phyloP scores from a whole-genome alignment of 352 stramenopile species.

The Phytopythium kandeliae region DNA sequence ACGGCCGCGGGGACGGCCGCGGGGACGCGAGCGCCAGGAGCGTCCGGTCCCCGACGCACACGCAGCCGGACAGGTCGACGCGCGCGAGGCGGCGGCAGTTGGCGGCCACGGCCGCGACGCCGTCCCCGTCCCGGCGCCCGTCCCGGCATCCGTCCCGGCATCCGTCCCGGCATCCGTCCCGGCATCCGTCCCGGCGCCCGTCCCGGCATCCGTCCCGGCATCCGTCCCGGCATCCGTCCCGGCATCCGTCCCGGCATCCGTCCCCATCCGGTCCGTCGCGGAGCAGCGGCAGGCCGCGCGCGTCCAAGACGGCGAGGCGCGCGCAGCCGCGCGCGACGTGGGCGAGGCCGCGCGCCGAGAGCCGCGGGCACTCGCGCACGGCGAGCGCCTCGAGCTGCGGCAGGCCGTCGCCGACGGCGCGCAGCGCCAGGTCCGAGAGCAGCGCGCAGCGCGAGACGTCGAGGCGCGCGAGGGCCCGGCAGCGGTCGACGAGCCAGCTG shows the following conservation, averaged over 20 bases:
- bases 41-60: slow-evolving; percentile 31
- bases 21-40: slow-evolving; percentile 17
- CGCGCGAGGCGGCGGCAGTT: slow-evolving; percentile 31
- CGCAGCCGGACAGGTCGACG: slow-evolving; percentile 48
- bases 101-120: slow-evolving; percentile 28
- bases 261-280: too few relatives aligned
- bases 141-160: too few relatives aligned
- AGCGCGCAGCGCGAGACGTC: slow-evolving; percentile 83
- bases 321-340: slow-evolving; percentile 41
- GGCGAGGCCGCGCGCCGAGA: slow-evolving; percentile 53
- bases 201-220: too few relatives aligned
- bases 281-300: slow-evolving; percentile 36
- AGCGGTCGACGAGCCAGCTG: slow-evolving; percentile 85
- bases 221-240: too few relatives aligned
- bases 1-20: not conserved
- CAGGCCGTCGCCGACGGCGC: slow-evolving; percentile 76
- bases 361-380: slow-evolving; percentile 35
- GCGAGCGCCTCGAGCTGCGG: slow-evolving; percentile 46
- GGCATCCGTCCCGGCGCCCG: too few relatives aligned
- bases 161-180: too few relatives aligned
- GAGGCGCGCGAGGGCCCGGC: slow-evolving; percentile 72
- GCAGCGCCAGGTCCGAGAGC: slow-evolving; percentile 84
- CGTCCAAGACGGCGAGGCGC: slow-evolving; percentile 37
- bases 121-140: too few relatives aligned
- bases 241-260: too few relatives aligned